Base-by-base conservation (phyloP, 2,329 filamentous ascomycete species). In the Trichoderma endophyticum region DNA sequence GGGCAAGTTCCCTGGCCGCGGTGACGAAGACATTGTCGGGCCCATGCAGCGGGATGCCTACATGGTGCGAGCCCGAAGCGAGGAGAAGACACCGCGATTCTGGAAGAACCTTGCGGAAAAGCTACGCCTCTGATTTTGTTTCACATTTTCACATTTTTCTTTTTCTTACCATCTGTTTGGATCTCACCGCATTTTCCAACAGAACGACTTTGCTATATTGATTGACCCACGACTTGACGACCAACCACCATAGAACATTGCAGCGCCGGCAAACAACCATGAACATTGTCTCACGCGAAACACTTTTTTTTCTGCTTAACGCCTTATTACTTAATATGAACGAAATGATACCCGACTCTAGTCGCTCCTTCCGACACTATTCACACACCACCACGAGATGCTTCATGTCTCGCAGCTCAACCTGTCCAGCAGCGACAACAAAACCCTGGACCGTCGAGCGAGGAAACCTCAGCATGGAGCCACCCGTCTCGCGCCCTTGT, bases 11-110 rank as follows among this genome's bases (percentile, higher is more conserved):
- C 94, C 94, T 28, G 90, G 91, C 76, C 88, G 95, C 36, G 94
- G 94, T 67, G 94, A 97, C 77, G 92, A 95, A 77, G 95, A 97
- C 80, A 97, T 98, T 79, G 94, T 98, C 59, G 95, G 95, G 1
- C 95, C 95, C 7, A 97, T 98, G 95, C 89, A 90, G 76, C 87
- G 88, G 14, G 86, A 88, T 75, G 83, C 84, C 51, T 82, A 84
- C 74, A 89, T 89, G 87, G 80, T 81, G 34, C 82, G 85, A 61
- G 66, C 82, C 15, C 79, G 79, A 61, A 83, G 81, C 71, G 84
- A 86, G 59, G 83, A 84, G 74, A 82, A 82, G 74, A 84, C 82
- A 74, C 78, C 81, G 51, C 83, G 83, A 66, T 87, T 87, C 77
- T 84, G 86, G 83, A 85, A 83, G 76, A 84, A 77, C 72, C 78